phyloP scores from a whole-genome alignment of 2,329 filamentous ascomycete species.

The Botryotinia convoluta region DNA sequence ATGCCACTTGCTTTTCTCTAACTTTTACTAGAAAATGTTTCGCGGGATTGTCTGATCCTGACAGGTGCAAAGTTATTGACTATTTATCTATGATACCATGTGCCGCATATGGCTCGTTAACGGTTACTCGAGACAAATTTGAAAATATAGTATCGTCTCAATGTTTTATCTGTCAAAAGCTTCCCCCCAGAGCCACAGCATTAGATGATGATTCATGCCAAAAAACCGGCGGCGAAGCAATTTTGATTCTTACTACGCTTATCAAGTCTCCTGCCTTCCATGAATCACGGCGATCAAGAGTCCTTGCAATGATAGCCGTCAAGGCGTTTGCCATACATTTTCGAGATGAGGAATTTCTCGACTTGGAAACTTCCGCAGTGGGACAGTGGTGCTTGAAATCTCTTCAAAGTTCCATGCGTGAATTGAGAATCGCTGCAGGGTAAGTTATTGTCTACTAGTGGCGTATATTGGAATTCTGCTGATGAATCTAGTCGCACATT shows the following conservation, averaged over 20 bases:
- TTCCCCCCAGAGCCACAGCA: slow-evolving; percentile 20
- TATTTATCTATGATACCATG: slow-evolving; percentile 58
- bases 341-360: slow-evolving; percentile 55
- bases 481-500: slow-evolving; percentile 54
- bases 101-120: slow-evolving; percentile 49
- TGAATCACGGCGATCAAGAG: slow-evolving; percentile 58
- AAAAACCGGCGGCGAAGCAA: slow-evolving; percentile 41
- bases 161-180: slow-evolving; percentile 37
- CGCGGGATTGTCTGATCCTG: slow-evolving; percentile 45
- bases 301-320: slow-evolving; percentile 70
- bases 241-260: slow-evolving; percentile 48
- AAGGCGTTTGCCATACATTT: slow-evolving; percentile 69
- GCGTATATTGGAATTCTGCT: neutral
- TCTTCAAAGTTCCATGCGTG: slow-evolving; percentile 78
- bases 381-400: slow-evolving; percentile 82
- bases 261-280: slow-evolving; percentile 45
- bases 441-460: slow-evolving; percentile 36
- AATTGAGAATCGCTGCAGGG: slow-evolving; percentile 79
- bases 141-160: slow-evolving; percentile 30
- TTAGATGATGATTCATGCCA: slow-evolving; percentile 26
- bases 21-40: slow-evolving; percentile 42
- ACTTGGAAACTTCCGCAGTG: slow-evolving; percentile 63
- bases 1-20: neutral
- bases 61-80: slow-evolving; percentile 53
- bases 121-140: slow-evolving; percentile 32